These are phyloP conservation scores for Trichoderma asperelloides DNA, from an alignment of 495 filamentous ascomycete species.

Conservation along the genomic window DNA sequence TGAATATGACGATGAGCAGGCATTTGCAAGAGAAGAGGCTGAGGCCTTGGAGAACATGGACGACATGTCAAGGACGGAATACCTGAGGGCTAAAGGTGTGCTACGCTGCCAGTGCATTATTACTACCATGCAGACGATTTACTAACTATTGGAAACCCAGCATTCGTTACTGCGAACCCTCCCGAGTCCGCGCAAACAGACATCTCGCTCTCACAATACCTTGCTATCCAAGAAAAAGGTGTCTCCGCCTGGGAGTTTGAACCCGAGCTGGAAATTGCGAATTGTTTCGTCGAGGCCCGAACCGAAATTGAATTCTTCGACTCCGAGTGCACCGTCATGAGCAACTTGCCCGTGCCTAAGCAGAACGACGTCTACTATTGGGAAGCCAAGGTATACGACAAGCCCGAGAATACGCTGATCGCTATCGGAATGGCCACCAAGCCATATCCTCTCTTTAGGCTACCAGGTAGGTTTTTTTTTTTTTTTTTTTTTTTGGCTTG, in stretches of 20 bases:
- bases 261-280: slow-evolving; percentile 94
- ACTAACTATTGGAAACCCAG: slow-evolving; percentile 39
- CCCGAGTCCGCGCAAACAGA: slow-evolving; percentile 93
- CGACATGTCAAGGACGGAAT: slow-evolving; percentile 81
- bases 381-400: slow-evolving; percentile 98
- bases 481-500: background rate
- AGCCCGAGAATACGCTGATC: slow-evolving; percentile 76
- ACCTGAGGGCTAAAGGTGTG: slow-evolving; percentile 89
- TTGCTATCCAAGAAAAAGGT: slow-evolving; percentile 98
- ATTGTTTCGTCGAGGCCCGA: slow-evolving; percentile 93
- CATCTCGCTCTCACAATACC: slow-evolving; percentile 92
- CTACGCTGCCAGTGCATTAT: background rate
- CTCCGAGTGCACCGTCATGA: slow-evolving; percentile 93
- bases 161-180: slow-evolving; percentile 88
- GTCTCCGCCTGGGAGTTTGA: slow-evolving; percentile 99
- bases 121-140: background rate
- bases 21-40: slow-evolving; percentile 83
- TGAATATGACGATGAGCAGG: slow-evolving; percentile 96
- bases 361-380: slow-evolving; percentile 99
- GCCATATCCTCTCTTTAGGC: slow-evolving; percentile 86
- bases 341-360: slow-evolving; percentile 91
- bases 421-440: slow-evolving; percentile 92
- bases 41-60: slow-evolving; percentile 95
- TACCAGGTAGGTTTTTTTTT: slow-evolving; percentile 60
- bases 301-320: slow-evolving; percentile 99